Evolutionary conservation across 2,329 filamentous ascomycete genomes (phyloP), one percentile per base, ranked within the genome.

Genomic region (Arachnomyces sp.): DNA sequence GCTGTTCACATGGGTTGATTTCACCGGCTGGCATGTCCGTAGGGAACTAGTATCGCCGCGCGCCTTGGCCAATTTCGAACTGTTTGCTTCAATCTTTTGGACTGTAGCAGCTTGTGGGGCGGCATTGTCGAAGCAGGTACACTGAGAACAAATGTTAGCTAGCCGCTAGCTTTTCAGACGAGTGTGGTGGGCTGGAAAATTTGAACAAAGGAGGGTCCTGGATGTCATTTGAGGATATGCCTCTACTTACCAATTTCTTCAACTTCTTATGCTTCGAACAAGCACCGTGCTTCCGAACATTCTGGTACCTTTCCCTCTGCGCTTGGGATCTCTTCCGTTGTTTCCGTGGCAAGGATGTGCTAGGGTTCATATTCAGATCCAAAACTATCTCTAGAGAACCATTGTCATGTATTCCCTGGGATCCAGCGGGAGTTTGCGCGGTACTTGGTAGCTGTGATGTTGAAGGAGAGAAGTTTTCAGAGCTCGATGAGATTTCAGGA

Each of bases 181-280:
- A 3, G 25, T 16, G 31, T 32, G n/a, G 5, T 17, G 2, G n/a
- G n/a, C n/a, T n/a, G n/a, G n/a, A n/a, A n/a, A n/a, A n/a, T n/a
- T 11, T 28, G n/a, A 21, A n/a, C 14, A 18, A 17, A 18, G 28
- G 32, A 17, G 9, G 9, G 32, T 17, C 28, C 28, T 8, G 8
- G 8, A 30, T 8, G 8, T 8, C 28, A n/a, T 8, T 30, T 8
- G 28, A 30, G 28, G 28, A 3, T 2, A 25, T 8, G 12, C 18
- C 12, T 11, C 28, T 17, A 49, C 60, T 52, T 51, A 67, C 63
- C 40, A 62, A 48, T 42, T 67, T 67, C 41, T 66, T 63, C 39
- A 66, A 63, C 43, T 63, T 65, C 42, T 61, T 59, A 46, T 67
- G 64, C 47, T 66, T 67, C 42, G 64, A 60, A 39, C 64, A 67